phyloP scores from a whole-genome alignment of 2,329 filamentous ascomycete genomes.

The Lomentospora prolificans region DNA sequence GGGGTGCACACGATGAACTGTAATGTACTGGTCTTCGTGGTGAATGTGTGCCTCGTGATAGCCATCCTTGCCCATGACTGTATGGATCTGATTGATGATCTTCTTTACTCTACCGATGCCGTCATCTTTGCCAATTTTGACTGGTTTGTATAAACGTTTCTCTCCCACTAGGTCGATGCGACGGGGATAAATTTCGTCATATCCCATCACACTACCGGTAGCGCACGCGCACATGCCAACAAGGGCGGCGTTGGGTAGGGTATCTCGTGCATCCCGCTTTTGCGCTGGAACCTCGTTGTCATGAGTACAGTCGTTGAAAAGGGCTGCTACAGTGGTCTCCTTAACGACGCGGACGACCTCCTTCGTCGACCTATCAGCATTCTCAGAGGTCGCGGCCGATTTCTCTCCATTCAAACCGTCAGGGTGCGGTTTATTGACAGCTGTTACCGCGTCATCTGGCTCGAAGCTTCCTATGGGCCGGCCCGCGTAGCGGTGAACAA shows the following conservation, averaged over 20 bases:
- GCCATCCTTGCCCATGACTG: conserved; percentile 86
- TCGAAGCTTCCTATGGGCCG: conserved; percentile 96
- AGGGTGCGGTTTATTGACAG: conserved; percentile 19
- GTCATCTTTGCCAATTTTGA: conserved; percentile 58
- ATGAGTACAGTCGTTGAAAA: conserved; percentile 99
- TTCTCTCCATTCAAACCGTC: conserved; percentile 17
- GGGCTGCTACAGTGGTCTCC: conserved; percentile 77
- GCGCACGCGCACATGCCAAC: conserved; percentile 95
- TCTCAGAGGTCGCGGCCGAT: conserved; percentile 16
- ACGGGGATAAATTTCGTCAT: conserved; percentile 91
- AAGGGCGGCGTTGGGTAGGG: conserved; percentile 83
- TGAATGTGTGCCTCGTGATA: conserved; percentile 96
- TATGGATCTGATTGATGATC: conserved; percentile 88
- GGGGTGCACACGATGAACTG: conserved; percentile 89
- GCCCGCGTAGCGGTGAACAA: conserved; percentile 89
- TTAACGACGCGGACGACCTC: conserved; percentile 75
- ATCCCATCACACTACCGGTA: conserved; percentile 93
- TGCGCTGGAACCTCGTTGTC: conserved; percentile 96
- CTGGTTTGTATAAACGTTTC: conserved; percentile 59
- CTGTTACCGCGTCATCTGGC: conserved; percentile 70
- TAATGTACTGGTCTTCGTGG: conserved; percentile 92
- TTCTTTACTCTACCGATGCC: conserved; percentile 90
- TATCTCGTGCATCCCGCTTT: conserved; percentile 89
- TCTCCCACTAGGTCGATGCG: conserved; percentile 91
- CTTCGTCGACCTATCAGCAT: conserved; percentile 28